Conservation (phyloP, 2,329 filamentous ascomycete species). For the Huntiella savannae region DNA sequence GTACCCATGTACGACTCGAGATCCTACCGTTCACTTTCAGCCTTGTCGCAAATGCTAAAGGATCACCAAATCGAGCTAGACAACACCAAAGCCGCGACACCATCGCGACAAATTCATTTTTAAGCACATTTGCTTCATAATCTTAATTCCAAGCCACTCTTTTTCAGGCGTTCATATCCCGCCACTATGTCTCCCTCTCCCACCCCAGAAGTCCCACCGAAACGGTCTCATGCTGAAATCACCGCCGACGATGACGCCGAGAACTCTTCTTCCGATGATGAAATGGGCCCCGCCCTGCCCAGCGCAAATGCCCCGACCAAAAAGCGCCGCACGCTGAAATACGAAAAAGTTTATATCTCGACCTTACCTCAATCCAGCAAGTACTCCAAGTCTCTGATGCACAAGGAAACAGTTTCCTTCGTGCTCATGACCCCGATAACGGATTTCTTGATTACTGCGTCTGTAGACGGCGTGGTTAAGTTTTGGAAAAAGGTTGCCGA, state of each 20-base stretch:
- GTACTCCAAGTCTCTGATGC: conserved; percentile 95
- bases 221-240: conserved; percentile 37
- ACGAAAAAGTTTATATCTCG: conserved; percentile 87
- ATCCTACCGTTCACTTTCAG: not conserved
- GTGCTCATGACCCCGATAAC: conserved; percentile 75
- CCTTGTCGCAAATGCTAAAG: conserved; percentile 2
- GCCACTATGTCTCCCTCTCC: conserved; percentile 4
- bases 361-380: conserved; percentile 63
- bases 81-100: conserved; percentile 1
- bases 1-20: no score
- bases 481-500: conserved; percentile 95
- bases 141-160: not conserved
- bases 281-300: conserved; percentile 83
- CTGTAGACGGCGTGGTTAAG: conserved; percentile 88
- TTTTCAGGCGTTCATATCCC: not conserved
- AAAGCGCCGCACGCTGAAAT: conserved; percentile 75
- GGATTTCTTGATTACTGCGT: conserved; percentile 89
- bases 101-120: not conserved
- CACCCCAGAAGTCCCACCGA: conserved; percentile 13
- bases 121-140: not conserved
- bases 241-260: conserved; percentile 41
- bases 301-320: conserved; percentile 57
- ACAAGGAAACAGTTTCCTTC: conserved; percentile 84
- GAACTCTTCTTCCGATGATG: conserved; percentile 38
- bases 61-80: not conserved